These are phyloP conservation scores for Trichoderma atroviride DNA, from an alignment of 2,329 filamentous ascomycete species.

Conservation along the genomic window DNA sequence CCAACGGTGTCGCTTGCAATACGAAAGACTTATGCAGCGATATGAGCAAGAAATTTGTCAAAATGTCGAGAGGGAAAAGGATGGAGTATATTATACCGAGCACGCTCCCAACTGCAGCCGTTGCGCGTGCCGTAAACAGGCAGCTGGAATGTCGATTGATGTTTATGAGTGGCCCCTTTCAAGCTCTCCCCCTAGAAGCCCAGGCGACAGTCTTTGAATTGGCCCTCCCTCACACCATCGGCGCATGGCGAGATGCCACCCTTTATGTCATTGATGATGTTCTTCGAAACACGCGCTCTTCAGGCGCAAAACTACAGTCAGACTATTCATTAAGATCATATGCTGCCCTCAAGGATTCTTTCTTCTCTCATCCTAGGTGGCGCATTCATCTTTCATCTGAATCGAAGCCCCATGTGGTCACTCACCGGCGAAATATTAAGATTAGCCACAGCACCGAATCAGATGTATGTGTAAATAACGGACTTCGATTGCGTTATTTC, in stretches of 20 bases:
- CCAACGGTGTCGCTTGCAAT: background rate
- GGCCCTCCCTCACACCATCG: background rate
- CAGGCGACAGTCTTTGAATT: background rate
- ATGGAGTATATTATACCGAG: background rate
- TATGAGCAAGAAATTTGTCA: background rate
- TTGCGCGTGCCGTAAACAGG: background rate
- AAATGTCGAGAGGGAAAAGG: background rate
- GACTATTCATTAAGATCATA: background rate
- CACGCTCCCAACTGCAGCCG: background rate
- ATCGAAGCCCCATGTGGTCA: background rate
- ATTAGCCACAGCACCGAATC: background rate
- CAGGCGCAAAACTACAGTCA: background rate
- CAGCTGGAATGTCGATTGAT: background rate
- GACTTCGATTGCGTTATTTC: background rate
- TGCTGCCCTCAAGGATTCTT: background rate
- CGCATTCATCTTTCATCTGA: background rate
- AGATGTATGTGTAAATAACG: background rate
- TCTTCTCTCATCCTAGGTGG: background rate
- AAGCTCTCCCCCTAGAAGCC: background rate
- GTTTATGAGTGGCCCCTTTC: background rate
- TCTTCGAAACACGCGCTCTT: background rate
- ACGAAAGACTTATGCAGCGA: background rate
- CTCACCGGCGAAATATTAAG: background rate
- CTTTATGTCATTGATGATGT: background rate
- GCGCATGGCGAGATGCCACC: background rate